Percentiles rank a stretch among this genome's conserved stretches.
Evolutionary conservation across 352 stramenopile species (phyloP).

Genomic region (Phytopythium aichiense): DNA sequence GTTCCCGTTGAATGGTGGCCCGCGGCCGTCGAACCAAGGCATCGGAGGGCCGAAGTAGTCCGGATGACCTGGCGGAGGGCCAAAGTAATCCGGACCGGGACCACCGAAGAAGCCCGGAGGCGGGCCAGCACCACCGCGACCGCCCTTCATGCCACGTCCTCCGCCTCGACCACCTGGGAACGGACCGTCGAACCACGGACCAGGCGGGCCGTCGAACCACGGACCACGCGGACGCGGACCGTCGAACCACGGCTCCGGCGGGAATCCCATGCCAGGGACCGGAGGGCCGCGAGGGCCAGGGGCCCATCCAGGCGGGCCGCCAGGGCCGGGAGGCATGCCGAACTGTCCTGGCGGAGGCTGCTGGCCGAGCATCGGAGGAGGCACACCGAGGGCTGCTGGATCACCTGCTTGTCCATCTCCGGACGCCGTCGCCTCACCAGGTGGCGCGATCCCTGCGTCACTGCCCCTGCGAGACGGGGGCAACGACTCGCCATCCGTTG

Average conservation of each 20-base stretch:
- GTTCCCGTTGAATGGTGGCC: constrained; percentile 42
- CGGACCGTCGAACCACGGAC: constrained; percentile 77
- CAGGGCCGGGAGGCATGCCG: constrained; percentile 23
- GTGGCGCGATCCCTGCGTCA: background rate
- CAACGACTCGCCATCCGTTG: constrained; percentile 18
- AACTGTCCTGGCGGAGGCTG: constrained; percentile 27
- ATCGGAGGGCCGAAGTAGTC: constrained; percentile 73
- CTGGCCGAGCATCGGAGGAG: constrained; percentile 17
- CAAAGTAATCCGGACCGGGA: constrained; percentile 71
- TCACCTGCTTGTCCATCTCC: background rate
- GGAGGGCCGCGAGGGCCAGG: background rate
- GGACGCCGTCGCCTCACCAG: background rate
- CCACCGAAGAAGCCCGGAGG: constrained; percentile 69
- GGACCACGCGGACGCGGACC: constrained; percentile 56
- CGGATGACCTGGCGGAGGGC: constrained; percentile 59
- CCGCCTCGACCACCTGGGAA: constrained; percentile 45
- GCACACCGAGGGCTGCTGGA: constrained; percentile 9
- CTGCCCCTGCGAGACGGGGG: background rate
- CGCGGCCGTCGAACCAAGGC: constrained; percentile 66
- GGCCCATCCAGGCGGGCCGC: constrained; percentile 24
- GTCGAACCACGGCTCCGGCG: constrained; percentile 67
- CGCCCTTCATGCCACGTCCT: constrained; percentile 37
- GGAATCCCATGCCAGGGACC: constrained; percentile 40
- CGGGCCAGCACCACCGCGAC: constrained; percentile 35
- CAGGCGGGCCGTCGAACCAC: constrained; percentile 71